Evolutionary conservation across 352 stramenopile genomes (phyloP).

Genomic region (Phytopythium oedochilum): DNA sequence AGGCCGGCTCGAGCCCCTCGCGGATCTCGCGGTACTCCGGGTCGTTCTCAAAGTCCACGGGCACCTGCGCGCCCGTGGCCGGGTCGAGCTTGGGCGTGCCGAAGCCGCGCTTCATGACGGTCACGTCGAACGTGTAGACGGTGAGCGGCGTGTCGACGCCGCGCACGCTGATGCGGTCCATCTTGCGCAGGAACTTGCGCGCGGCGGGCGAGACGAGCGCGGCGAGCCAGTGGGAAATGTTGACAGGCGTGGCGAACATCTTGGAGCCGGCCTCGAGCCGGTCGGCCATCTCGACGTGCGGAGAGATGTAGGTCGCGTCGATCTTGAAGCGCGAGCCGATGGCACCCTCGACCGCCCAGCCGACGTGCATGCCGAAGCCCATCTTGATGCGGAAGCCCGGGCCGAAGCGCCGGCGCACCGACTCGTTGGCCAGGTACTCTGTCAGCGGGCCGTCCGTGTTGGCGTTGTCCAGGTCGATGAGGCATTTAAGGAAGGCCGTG

Average conservation of each 20-base stretch:
- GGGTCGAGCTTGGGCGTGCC: constrained; percentile 66
- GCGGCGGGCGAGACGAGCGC: constrained; percentile 59
- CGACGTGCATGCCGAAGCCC: constrained; percentile 96
- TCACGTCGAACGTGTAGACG: constrained; percentile 88
- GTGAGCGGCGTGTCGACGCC: constrained; percentile 78
- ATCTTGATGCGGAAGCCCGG: constrained; percentile 84
- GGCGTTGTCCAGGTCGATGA: constrained; percentile 84
- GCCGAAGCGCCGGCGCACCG: constrained; percentile 84
- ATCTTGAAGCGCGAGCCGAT: constrained; percentile 96
- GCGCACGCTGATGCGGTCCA: constrained; percentile 83
- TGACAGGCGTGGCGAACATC: constrained; percentile 84
- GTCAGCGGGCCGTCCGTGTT: constrained; percentile 72
- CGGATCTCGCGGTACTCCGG: constrained; percentile 83
- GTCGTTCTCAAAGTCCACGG: constrained; percentile 82
- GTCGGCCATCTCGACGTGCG: constrained; percentile 93
- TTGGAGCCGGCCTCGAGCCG: constrained; percentile 94
- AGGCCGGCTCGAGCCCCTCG: constrained; percentile 72
- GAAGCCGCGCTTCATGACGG: constrained; percentile 71
- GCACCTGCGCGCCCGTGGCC: constrained; percentile 46
- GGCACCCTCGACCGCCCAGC: constrained; percentile 94
- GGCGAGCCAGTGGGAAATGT: constrained; percentile 82
- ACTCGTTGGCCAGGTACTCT: constrained; percentile 58
- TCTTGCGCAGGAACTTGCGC: constrained; percentile 76
- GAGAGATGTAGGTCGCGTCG: constrained; percentile 96
- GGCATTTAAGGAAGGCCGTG: constrained; percentile 94